Evolutionary conservation across 768 basidiomycete species (phyloP).

Genomic region (Mycena capillaripes): DNA sequence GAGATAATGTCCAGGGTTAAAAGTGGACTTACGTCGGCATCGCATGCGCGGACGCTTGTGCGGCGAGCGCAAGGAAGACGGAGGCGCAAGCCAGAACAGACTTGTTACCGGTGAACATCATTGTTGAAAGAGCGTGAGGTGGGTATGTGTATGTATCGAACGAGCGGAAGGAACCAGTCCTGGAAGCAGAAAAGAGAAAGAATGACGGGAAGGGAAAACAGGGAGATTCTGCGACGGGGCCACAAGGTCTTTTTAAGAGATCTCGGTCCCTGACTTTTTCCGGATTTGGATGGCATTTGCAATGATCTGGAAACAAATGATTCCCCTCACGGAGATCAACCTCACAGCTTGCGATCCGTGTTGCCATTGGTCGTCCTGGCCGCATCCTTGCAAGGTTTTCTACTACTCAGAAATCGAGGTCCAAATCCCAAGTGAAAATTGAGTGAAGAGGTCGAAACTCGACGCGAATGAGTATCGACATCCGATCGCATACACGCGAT

Average conservation of each 20-base stretch:
- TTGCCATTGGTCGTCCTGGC: too few species aligned
- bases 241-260: not conserved
- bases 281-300: not conserved
- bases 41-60: constrained; percentile 32
- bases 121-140: constrained; percentile 21
- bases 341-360: too few species aligned
- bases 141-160: constrained; percentile 7
- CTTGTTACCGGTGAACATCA: constrained; percentile 26
- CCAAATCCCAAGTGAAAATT: too few species aligned
- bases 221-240: not conserved
- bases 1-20: not conserved
- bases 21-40: constrained; percentile 20
- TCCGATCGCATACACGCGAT: too few species aligned
- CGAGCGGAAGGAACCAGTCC: constrained; percentile 35
- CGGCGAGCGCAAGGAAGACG: constrained; percentile 25
- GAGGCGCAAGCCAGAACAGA: constrained; percentile 32
- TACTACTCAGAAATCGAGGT: too few species aligned
- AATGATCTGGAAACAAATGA: constrained; percentile 15
- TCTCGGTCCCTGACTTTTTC: not conserved
- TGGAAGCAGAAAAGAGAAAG: not conserved
- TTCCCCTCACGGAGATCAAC: too few species aligned
- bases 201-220: constrained; percentile 7
- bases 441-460: not conserved
- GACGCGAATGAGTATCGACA: too few species aligned
- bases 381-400: too few species aligned